Evolutionary conservation across 2,329 filamentous ascomycete genomes (phyloP).

Genomic region (Alternaria triticina): DNA sequence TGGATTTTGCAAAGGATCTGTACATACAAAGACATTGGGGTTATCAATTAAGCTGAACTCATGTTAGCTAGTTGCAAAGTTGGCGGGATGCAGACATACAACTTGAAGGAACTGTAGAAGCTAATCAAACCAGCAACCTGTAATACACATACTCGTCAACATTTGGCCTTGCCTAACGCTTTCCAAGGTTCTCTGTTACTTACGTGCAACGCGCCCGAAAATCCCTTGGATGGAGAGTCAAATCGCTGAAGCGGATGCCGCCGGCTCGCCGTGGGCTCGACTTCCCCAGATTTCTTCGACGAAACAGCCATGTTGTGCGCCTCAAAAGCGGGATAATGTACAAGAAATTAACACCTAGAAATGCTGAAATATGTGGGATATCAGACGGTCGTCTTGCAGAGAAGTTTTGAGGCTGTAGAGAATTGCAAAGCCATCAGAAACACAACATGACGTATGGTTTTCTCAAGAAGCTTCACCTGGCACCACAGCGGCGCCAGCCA

Average conservation of each 20-base stretch:
- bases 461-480: neutral
- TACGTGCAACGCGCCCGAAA: constrained; percentile 69
- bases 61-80: constrained; percentile 3
- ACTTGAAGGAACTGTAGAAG: constrained; percentile 54
- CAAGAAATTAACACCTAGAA: neutral
- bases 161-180: neutral
- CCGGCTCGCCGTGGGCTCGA: constrained; percentile 35
- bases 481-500: constrained; percentile 1
- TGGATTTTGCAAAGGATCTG: too few species aligned
- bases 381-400: neutral
- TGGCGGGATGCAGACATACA: constrained; percentile 24
- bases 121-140: constrained; percentile 51
- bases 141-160: neutral
- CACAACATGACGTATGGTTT: constrained; percentile 16
- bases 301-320: constrained; percentile 6
- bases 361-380: neutral
- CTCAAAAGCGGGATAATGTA: neutral
- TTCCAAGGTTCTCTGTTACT: neutral
- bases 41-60: constrained; percentile 36
- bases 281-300: neutral
- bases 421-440: neutral
- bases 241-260: constrained; percentile 71
- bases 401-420: neutral
- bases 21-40: constrained; percentile 35
- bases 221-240: constrained; percentile 66